Base-by-base conservation (phyloP, 768 basidiomycete species). In the Suillus lakei region DNA sequence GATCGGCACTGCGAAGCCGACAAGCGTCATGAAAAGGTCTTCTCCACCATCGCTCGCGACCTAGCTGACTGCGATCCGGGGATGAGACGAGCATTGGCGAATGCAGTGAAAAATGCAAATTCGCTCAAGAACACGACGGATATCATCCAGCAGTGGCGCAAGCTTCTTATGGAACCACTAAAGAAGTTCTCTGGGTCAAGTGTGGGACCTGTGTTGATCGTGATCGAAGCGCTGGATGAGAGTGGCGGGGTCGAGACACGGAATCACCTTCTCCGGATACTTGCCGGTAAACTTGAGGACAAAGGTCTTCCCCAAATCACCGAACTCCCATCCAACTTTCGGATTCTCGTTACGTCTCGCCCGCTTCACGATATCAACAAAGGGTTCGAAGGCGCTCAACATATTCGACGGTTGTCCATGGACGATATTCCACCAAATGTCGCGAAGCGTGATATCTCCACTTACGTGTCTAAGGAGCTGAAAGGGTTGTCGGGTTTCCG, bases 11-110 rank as follows among this genome's bases (percentile, higher is more conserved):
- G 9, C 38, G 34, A 60, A 43, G 26, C 39, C 2, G 62, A 63
- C 43, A 18, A 55, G 18, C 64, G 63, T 32, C 60, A 62, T 55
- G 36, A 32, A 61, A 34, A 64, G 67, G 28, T 78, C 28, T 76
- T 78, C 68, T 72, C 70, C 28, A 80, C 78, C 32, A 71, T 79
- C 3, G 77, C 70, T 28, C 63, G 65, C 23, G 67, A 71, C n/a
- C 55, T 73, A 2, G 72, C 72, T 36, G 66, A 62, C 3, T 64
- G 69, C 44, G 67, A 72, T 38, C 10, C 55, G 4, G 53, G 48
- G n/a, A 30, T 66, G n/a, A 59, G 34, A 34, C 54, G 23, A 7
- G 6, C 39, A 13, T 28, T 66, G 21, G 50, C 50, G 4, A 13
- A 30, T 0, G 13, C 51, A 10, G 36, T 66, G 32, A 13, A 36